Base-by-base conservation (phyloP, 139 green algal genomes). In the Closterium sp. region DNA sequence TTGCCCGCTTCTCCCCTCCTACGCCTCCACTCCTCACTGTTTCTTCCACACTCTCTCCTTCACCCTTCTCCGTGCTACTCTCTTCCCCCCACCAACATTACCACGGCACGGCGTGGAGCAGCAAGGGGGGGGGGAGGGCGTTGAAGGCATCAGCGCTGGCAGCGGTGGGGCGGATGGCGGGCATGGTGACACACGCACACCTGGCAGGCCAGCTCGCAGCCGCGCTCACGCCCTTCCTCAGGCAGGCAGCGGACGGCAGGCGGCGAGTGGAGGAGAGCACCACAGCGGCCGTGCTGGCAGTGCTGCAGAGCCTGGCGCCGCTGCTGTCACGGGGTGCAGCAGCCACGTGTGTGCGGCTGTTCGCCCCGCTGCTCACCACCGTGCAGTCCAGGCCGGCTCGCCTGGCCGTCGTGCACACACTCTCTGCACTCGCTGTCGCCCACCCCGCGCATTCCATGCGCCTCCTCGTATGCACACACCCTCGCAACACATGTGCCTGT, bases 251-350 rank as follows among this genome's bases (percentile, higher is more conserved):
- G 62, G 70, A 70, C 17, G 73, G 31, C 30, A 31, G 89, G 19
- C 62, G 91, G 50, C 89, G 89, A 21, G 29, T 91, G 89, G 89
- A 91, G 0, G 28, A 91, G 89, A 79, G 89, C 62, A 79, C 62
- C 62, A 79, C 62, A 24, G 62, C 24, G 28, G 88, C n/a, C 27
- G 88, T 86, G 17, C 45, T 91, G 38, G 24, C 31, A 4, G 88
- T 91, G n/a, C 42, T 91, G 31, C 22, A 91, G 45, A 31, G 22
- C 22, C 42, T 91, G 28, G 31, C 38, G n/a, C 88, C n/a, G 22
- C 38, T 86, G n/a, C 88, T 91, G 22, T 31, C 38, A 11, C 42
- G 31, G 9, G 3, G 10, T 17, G 31, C n/a, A 4, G 88, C 30
- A 9, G 88, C 88, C n/a, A 27, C n/a, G 88, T 85, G 42, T 31